Base-by-base conservation (phyloP, 129 eudicot genomes). In the Flaveria brownii region DNA sequence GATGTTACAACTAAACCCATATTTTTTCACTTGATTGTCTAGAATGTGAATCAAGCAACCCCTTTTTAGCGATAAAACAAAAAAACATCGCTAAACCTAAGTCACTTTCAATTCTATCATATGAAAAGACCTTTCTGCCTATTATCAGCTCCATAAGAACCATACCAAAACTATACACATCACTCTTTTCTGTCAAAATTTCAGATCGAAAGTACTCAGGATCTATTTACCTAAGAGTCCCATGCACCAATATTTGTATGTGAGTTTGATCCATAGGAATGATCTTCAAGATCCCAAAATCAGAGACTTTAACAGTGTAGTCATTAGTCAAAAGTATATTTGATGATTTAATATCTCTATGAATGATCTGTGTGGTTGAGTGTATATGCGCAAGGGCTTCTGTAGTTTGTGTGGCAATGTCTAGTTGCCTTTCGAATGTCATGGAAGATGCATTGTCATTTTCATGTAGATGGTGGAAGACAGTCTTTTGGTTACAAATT, bases 111-210 rank as follows among this genome's bases (percentile, higher is more conserved):
- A 46, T 63, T 30, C 68, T 43, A 30, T 63, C 68, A 30, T 28
- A 20, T 30, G 68, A 14, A 63, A 63, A 63, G 4, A 63, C 68
- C 23, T 63, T 63, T 28, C 22, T 30, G 4, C 46, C 68, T 30
- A 46, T 63, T 18, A 63, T 63, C 43, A 63, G 45, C 68, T 63
- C 68, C 17, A 63, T 46, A 28, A 63, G 68, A 63, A 30, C 68
- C 68, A 63, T 63, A 4, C 68, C 45, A 30, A 30, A 63, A 30
- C 68, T 63, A 30, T 63, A 63, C 17, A 28, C 68, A 30, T 63
- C 68, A 30, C 46, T 63, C 43, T 63, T 63, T 43, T 63, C 68
- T 6, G 68, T 63, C 68, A 63, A 63, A 28, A 14, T 63, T 30
- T 22, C 68, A 14, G 46, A 63, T 28, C 68, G 45, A 33, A 63